Conservation (phyloP, 176 grass and related monocot species). For the Oryza glumipatula region DNA sequence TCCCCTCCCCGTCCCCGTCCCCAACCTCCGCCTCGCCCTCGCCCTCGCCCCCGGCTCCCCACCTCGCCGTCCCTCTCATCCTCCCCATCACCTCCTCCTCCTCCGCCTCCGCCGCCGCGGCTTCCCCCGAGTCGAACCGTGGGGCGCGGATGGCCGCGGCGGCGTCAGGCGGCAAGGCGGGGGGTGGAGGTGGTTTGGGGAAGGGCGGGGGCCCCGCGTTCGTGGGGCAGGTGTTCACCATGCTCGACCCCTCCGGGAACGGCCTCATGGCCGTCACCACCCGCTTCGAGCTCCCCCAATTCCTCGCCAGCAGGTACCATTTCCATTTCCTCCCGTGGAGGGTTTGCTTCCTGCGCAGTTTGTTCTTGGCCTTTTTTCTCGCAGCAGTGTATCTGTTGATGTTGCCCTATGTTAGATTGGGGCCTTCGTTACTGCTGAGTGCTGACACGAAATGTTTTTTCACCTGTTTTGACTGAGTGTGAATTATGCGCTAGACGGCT, state of each 20-base stretch:
- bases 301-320: constrained; percentile 73
- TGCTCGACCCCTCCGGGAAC: constrained; percentile 95
- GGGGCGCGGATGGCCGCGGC: not conserved
- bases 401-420: not conserved
- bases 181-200: not conserved
- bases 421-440: not conserved
- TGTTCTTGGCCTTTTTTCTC: too few species aligned
- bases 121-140: not conserved
- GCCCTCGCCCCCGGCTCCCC: not conserved
- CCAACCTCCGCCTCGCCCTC: not conserved
- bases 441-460: not conserved
- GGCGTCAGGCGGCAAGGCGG: not conserved
- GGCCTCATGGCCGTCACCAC: constrained; percentile 91
- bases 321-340: too few species aligned
- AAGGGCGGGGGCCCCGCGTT: constrained; percentile 67
- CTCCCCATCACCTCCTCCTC: not conserved
- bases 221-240: constrained; percentile 93
- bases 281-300: constrained; percentile 74
- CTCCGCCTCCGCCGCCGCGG: not conserved
- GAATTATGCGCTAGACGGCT: not conserved
- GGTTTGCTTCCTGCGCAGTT: too few species aligned
- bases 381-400: not conserved
- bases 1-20: not conserved
- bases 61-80: constrained; percentile 20
- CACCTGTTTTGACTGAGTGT: not conserved